Evolutionary conservation across 2,329 filamentous ascomycete species (phyloP).

Genomic region (Colletotrichum shisoi): DNA sequence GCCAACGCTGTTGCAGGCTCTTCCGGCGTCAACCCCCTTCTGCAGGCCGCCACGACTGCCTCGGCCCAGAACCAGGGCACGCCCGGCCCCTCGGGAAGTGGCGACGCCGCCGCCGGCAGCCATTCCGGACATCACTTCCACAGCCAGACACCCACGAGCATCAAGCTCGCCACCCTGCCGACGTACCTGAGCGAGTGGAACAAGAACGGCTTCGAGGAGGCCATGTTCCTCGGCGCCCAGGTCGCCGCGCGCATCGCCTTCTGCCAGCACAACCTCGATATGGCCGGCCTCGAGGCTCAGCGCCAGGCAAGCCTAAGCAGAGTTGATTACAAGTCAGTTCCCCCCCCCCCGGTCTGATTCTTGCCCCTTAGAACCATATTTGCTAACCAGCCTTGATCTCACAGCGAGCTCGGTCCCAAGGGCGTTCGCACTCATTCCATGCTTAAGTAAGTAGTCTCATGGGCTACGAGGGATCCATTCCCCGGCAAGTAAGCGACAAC

Average conservation of each 20-base stretch:
- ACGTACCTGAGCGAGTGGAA: conserved; percentile 93
- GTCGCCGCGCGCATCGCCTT: conserved; percentile 74
- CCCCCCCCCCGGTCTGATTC: not conserved
- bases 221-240: conserved; percentile 85
- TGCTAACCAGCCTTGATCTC: conserved; percentile 31
- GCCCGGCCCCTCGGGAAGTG: conserved; percentile 51
- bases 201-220: conserved; percentile 79
- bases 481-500: conserved; percentile 10
- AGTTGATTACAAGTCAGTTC: conserved; percentile 68
- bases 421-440: conserved; percentile 63
- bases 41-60: conserved; percentile 87
- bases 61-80: conserved; percentile 51
- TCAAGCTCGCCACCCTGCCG: conserved; percentile 79
- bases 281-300: conserved; percentile 60
- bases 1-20: conserved; percentile 47
- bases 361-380: not conserved
- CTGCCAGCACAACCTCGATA: conserved; percentile 66
- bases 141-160: conserved; percentile 79
- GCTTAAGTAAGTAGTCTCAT: conserved; percentile 51
- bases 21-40: conserved; percentile 82
- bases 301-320: conserved; percentile 64
- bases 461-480: not conserved
- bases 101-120: conserved; percentile 47
- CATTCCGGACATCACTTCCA: conserved; percentile 62
- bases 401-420: conserved; percentile 63